Percentiles rank a stretch among this genome's conserved stretches.
Evolutionary conservation across 352 stramenopile species (phyloP).

Genomic region (Globisporangium megalacanthum): DNA sequence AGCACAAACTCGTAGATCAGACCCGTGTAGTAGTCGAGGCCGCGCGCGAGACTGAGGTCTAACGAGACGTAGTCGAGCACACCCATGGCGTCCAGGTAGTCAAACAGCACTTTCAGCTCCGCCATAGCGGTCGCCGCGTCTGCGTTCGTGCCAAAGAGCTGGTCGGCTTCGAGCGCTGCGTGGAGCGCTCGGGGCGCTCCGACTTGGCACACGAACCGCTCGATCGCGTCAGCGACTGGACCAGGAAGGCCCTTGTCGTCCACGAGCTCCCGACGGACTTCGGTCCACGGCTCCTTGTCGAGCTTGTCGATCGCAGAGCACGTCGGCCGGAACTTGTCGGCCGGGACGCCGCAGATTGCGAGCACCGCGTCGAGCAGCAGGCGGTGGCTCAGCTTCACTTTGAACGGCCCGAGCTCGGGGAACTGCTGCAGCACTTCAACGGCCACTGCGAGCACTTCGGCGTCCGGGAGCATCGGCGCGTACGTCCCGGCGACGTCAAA

Average conservation of each 20-base stretch:
- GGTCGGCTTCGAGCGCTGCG: constrained; percentile 52
- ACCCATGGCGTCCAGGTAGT: constrained; percentile 97
- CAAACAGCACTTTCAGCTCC: constrained; percentile 94
- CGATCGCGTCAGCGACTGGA: constrained; percentile 92
- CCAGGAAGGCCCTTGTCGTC: constrained; percentile 94
- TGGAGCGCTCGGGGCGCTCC: constrained; percentile 86
- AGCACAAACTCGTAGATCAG: constrained; percentile 99
- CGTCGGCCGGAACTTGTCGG: constrained; percentile 96
- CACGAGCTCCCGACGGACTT: constrained; percentile 92
- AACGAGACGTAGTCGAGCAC: constrained; percentile 94
- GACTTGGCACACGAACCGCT: constrained; percentile 91
- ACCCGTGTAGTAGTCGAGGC: constrained; percentile 99
- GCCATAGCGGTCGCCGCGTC: constrained; percentile 83
- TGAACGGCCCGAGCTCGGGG: constrained; percentile 85
- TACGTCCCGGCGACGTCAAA: constrained; percentile 98
- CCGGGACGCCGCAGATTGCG: constrained; percentile 95
- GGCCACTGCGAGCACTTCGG: constrained; percentile 95
- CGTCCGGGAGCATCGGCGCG: constrained; percentile 94
- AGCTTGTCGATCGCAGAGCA: constrained; percentile 99
- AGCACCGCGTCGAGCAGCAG: constrained; percentile 96
- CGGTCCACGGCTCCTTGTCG: constrained; percentile 96
- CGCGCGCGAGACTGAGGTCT: constrained; percentile 95
- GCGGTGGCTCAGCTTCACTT: constrained; percentile 98
- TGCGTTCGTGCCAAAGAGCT: constrained; percentile 90
- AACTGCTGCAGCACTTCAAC: constrained; percentile 90